A percentile compares a stretch with the other conserved stretches of the same genome.
Conservation (phyloP, 192 early-diverging fungal genomes). For the Endogone sp. region DNA sequence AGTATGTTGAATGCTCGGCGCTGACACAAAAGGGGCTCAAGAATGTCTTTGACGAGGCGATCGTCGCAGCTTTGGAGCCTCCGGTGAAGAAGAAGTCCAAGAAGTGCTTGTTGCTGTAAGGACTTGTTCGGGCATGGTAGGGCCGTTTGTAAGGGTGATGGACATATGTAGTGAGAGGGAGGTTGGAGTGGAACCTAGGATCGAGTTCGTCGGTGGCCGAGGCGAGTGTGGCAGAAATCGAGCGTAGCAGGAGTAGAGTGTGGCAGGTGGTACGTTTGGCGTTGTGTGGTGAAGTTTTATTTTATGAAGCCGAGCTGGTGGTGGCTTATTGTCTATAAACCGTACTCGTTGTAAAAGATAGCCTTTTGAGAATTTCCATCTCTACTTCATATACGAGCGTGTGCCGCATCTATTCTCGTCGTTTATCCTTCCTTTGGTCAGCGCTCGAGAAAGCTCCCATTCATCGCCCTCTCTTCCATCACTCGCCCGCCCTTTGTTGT, state of each 20-base stretch:
- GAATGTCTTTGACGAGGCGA: slow-evolving; percentile 94
- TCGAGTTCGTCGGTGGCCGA: too few species aligned
- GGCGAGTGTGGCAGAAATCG: too few species aligned
- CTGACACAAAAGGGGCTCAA: slow-evolving; percentile 91
- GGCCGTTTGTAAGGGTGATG: not conserved
- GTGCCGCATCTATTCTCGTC: not conserved
- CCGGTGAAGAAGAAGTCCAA: slow-evolving; percentile 73
- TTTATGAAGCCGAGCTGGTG: too few species aligned
- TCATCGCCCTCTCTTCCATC: too few species aligned
- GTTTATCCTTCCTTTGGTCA: not conserved
- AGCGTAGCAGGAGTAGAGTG: too few species aligned
- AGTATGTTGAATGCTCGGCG: slow-evolving; percentile 92
- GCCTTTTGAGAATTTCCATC: too few species aligned
- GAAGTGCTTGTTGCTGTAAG: slow-evolving; percentile 79
- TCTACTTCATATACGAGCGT: not conserved
- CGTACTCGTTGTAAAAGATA: not conserved
- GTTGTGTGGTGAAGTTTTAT: too few species aligned
- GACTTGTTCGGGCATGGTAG: not conserved
- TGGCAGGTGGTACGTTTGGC: too few species aligned
- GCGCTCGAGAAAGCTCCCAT: too few species aligned
- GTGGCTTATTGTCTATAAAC: too few species aligned
- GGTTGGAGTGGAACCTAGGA: not conserved
- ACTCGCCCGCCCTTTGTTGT: not conserved
- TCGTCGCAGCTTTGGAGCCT: slow-evolving; percentile 93
- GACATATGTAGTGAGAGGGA: not conserved